These are phyloP conservation scores for Kernera saxatilis DNA, from an alignment of 345 rosid species.

Conservation along the genomic window DNA sequence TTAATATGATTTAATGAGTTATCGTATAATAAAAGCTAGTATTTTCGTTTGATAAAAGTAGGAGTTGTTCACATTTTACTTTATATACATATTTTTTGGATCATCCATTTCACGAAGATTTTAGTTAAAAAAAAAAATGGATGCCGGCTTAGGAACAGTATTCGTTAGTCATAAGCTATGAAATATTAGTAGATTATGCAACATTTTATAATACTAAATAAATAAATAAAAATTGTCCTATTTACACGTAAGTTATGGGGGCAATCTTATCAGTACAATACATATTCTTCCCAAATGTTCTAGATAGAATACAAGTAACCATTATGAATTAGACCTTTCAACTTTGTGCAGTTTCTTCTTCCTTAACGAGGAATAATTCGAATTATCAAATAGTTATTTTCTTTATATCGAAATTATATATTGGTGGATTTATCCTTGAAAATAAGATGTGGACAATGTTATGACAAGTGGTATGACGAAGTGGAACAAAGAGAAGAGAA, in stretches of 20 bases:
- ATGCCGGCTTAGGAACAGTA: background rate
- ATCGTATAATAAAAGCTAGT: background rate
- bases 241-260: background rate
- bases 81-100: background rate
- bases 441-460: conserved; percentile 18
- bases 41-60: background rate
- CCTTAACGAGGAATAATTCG: background rate
- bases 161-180: background rate
- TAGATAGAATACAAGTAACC: background rate
- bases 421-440: background rate
- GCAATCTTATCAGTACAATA: background rate
- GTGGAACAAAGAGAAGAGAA: background rate
- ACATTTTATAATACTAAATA: background rate
- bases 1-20: background rate
- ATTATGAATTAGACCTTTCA: conserved; percentile 19
- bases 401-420: background rate
- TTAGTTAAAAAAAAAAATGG: background rate
- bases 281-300: background rate
- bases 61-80: background rate
- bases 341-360: background rate
- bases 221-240: no score
- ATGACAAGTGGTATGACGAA: conserved; percentile 19
- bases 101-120: background rate
- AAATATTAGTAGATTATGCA: background rate
- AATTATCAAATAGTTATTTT: conserved; percentile 4